Conservation (phyloP, 148 eudicot species). For the Rheum nobile region DNA sequence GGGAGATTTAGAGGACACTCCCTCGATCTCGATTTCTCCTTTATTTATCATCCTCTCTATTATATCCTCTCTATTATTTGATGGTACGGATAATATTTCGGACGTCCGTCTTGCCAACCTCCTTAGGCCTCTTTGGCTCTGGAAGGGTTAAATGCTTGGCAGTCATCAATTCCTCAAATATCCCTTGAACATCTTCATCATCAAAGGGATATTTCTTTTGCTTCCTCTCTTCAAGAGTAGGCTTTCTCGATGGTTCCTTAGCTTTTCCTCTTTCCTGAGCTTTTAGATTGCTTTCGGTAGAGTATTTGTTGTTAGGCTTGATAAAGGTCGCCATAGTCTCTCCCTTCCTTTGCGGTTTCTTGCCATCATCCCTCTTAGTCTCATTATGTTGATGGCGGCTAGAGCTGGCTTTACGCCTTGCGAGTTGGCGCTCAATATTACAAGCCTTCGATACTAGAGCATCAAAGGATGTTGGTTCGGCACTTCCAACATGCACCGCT, state of each 20-base stretch:
- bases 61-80: not conserved
- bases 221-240: not conserved
- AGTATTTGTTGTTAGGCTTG: not conserved
- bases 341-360: not conserved
- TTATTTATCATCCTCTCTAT: not conserved
- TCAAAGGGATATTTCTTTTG: not conserved
- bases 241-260: not conserved
- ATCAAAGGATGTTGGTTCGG: not conserved
- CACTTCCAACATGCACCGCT: not conserved
- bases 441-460: not conserved
- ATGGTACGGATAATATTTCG: not conserved
- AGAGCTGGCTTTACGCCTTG: not conserved
- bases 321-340: not conserved
- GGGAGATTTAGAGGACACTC: not conserved
- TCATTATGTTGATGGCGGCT: not conserved
- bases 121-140: not conserved
- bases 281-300: not conserved
- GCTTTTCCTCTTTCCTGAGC: not conserved
- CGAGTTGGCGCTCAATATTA: not conserved
- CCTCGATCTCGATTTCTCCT: not conserved
- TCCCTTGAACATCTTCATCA: not conserved
- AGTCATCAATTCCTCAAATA: not conserved
- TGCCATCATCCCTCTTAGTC: not conserved
- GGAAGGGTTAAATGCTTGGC: not conserved
- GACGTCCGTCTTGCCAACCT: not conserved